Percentiles rank a stretch among this genome's conserved stretches.
These are phyloP conservation scores for Saccharomyces pastorianus DNA, from an alignment of 1,139 yeast genomes.

Conservation along the genomic window DNA sequence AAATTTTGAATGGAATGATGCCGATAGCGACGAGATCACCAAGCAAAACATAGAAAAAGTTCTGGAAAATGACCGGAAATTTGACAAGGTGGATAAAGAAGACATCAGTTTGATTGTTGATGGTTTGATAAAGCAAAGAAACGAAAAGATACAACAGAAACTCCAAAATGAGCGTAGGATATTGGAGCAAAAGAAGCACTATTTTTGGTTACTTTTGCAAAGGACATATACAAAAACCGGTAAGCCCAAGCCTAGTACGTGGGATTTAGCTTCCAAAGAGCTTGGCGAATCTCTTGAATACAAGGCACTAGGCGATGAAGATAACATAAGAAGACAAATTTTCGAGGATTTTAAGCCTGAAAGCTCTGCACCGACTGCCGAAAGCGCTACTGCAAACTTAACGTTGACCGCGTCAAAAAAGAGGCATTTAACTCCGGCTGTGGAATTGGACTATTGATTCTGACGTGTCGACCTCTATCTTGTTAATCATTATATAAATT, in stretches of 20 bases:
- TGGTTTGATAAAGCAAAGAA: slow-evolving; percentile 25
- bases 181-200: slow-evolving; percentile 33
- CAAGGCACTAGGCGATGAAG: slow-evolving; percentile 32
- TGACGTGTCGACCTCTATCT: neutral
- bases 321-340: slow-evolving; percentile 19
- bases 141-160: slow-evolving; percentile 30
- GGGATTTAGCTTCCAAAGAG: slow-evolving; percentile 34
- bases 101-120: slow-evolving; percentile 30
- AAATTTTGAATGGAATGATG: slow-evolving; percentile 17
- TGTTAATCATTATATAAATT: too few species aligned
- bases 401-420: slow-evolving; percentile 7
- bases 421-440: slow-evolving; percentile 14
- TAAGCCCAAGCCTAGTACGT: slow-evolving; percentile 26
- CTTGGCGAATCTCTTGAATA: slow-evolving; percentile 33
- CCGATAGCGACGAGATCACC: slow-evolving; percentile 4
- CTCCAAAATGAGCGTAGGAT: slow-evolving; percentile 32
- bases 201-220: slow-evolving; percentile 33
- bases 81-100: slow-evolving; percentile 21
- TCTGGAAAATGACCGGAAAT: slow-evolving; percentile 16
- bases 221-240: slow-evolving; percentile 30
- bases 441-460: slow-evolving; percentile 18
- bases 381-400: slow-evolving; percentile 9
- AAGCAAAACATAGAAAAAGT: slow-evolving; percentile 9
- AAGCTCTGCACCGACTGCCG: slow-evolving; percentile 16
- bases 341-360: slow-evolving; percentile 14